phyloP scores from a whole-genome alignment of 139 green algal genomes.

The Volvox africanus region DNA sequence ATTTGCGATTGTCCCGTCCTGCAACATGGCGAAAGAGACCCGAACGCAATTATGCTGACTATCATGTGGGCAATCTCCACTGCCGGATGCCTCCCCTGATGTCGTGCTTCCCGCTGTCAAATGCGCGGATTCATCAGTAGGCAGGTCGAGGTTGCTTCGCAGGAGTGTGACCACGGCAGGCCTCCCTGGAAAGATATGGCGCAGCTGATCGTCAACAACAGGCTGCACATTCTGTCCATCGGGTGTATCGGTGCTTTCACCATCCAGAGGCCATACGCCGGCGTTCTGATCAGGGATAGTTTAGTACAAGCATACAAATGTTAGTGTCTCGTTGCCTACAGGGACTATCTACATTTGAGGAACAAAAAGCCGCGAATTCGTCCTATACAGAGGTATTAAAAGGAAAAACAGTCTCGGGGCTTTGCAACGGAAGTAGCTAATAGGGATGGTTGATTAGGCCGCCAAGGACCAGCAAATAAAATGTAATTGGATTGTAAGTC shows the following conservation, averaged over 20 bases:
- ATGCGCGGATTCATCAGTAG: conserved; percentile 31
- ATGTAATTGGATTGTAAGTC: no score
- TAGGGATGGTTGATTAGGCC: no score
- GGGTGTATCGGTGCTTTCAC: neutral
- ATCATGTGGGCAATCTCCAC: conserved; percentile 24
- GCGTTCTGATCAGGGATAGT: no score
- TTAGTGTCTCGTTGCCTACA: neutral
- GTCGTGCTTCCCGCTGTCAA: neutral
- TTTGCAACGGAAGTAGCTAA: no score
- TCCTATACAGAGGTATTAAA: no score
- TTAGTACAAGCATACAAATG: neutral
- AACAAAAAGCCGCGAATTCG: no score
- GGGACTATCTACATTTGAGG: neutral
- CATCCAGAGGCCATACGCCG: neutral
- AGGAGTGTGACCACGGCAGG: conserved; percentile 38
- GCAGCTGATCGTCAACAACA: conserved; percentile 24
- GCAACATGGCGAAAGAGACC: conserved; percentile 57
- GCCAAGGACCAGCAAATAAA: no score
- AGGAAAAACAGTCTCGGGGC: no score
- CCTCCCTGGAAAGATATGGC: neutral
- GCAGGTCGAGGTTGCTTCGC: conserved; percentile 42
- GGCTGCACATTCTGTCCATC: conserved; percentile 18
- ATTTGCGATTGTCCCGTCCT: conserved; percentile 72
- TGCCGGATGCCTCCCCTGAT: no score
- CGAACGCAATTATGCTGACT: conserved; percentile 12